Base-by-base conservation (phyloP, 2,329 filamentous ascomycete genomes). In the Geosmithia putterillii region DNA sequence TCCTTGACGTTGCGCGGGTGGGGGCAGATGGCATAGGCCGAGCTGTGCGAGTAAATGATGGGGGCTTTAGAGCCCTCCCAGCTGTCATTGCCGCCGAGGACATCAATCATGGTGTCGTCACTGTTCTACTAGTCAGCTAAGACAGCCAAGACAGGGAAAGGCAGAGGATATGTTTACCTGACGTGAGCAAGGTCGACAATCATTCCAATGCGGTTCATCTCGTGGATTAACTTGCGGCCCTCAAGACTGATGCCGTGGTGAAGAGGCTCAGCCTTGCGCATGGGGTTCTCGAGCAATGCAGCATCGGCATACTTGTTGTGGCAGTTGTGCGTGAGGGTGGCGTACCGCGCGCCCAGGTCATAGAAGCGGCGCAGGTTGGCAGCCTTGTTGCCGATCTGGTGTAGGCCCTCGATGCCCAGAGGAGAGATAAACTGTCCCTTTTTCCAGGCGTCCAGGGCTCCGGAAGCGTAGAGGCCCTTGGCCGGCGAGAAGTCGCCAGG, bases 201-300 rank as follows among this genome's bases (percentile, higher is more conserved):
- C 81, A 95, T 88, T 21, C 90, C 90, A 2, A 95, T 68, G 3
- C 90, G 76, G 59, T 95, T 96, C 89, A 96, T 95, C 66, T 96
- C 90, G 32, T 70, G 69, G 38, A 96, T 69, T 1, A 95, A 64
- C 12, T 70, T 58, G 42, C 76, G 73, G 4, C 90, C 90, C 1
- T 71, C 71, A 1, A 72, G 66, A 46, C 83, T 90, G 2, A 96
- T 70, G 2, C 90, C 90, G 42, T 73, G 66, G 76, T 81, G 85
- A 44, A 73, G 65, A 0, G 83, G 76, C 42, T 73, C 60, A 46
- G 75, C 69, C 60, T 66, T 62, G 51, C 64, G 56, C 14, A 67
- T 51, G 1, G 74, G 72, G 23, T 65, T 58, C 47, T 82, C 69
- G 51, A 70, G 67, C 6, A 92, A 62, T 3, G 89, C 89, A 4